Evolutionary conservation across 805 yeast genomes (phyloP).

Genomic region (Starmerella bombicola): DNA sequence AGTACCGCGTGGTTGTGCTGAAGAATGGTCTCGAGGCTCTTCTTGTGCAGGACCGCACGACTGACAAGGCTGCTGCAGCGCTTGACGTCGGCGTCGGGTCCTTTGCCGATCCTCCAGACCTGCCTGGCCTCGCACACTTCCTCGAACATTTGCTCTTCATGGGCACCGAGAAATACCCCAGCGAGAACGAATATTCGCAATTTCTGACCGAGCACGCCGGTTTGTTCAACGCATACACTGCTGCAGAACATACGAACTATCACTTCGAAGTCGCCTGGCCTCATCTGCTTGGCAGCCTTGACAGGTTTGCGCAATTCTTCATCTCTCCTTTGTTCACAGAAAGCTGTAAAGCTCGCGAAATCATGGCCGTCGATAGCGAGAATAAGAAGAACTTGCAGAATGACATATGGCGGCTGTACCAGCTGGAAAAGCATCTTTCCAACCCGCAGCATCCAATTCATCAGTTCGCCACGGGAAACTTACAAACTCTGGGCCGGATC

Average conservation of each 20-base stretch:
- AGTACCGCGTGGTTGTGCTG: conserved; percentile 53
- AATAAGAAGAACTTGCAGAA: conserved; percentile 86
- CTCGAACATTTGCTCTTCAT: conserved; percentile 75
- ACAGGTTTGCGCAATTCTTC: conserved; percentile 87
- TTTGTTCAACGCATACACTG: conserved; percentile 81
- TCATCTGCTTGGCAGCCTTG: conserved; percentile 74
- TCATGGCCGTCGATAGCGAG: conserved; percentile 90
- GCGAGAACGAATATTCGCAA: conserved; percentile 59
- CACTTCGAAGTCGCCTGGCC: conserved; percentile 72
- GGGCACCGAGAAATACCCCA: conserved; percentile 68
- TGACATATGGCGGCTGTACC: conserved; percentile 81
- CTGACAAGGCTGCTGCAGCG: conserved; percentile 54
- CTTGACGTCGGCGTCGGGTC: conserved; percentile 72
- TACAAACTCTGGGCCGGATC: conserved; percentile 51
- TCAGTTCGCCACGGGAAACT: conserved; percentile 84
- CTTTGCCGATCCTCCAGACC: conserved; percentile 54
- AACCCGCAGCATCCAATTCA: conserved; percentile 71
- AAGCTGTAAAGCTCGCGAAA: conserved; percentile 78
- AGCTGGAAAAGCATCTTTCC: conserved; percentile 62
- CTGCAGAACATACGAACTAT: conserved; percentile 79
- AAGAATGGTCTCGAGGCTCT: conserved; percentile 59
- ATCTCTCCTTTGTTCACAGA: conserved; percentile 64
- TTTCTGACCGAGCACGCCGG: conserved; percentile 79
- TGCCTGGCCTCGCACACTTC: conserved; percentile 79
- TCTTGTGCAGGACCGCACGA: conserved; percentile 62